Percentiles rank a stretch among this genome's conserved stretches.
These are phyloP conservation scores for Xylaria longipes DNA, from an alignment of 495 filamentous ascomycete genomes.

Conservation along the genomic window DNA sequence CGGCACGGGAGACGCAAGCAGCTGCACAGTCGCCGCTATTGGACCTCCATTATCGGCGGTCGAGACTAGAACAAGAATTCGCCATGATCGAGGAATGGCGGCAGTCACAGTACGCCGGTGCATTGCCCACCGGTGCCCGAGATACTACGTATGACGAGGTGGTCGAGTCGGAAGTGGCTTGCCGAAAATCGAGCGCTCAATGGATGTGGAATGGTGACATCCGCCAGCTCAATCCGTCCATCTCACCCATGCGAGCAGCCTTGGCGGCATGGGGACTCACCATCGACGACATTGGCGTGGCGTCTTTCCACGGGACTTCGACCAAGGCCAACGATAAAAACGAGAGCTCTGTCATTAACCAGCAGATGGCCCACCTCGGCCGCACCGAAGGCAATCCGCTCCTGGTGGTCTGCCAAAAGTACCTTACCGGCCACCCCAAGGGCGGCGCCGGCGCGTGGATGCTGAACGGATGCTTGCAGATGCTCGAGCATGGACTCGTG, in stretches of 20 bases:
- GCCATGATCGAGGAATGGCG: conserved; percentile 88
- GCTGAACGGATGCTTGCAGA: conserved; percentile 86
- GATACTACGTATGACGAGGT: conserved; percentile 67
- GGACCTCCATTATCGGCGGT: conserved; percentile 83
- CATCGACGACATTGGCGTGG: conserved; percentile 81
- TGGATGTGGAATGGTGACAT: conserved; percentile 82
- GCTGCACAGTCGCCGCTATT: conserved; percentile 84
- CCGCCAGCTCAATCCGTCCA: conserved; percentile 83
- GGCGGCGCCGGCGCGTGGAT: conserved; percentile 92
- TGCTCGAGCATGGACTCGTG: conserved; percentile 80
- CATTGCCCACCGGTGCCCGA: conserved; percentile 49
- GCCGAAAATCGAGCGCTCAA: conserved; percentile 81
- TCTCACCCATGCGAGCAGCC: conserved; percentile 81
- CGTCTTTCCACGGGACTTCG: conserved; percentile 88
- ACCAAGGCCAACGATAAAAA: conserved; percentile 92
- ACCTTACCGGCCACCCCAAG: conserved; percentile 88
- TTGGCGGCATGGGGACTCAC: conserved; percentile 88
- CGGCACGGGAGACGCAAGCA: conserved; percentile 75
- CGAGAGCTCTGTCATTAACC: conserved; percentile 84
- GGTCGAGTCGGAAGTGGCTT: conserved; percentile 74
- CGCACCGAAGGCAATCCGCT: conserved; percentile 83
- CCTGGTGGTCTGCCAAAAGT: conserved; percentile 89
- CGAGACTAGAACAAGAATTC: conserved; percentile 78
- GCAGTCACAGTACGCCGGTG: conserved; percentile 80
- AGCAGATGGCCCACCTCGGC: conserved; percentile 84